Conservation (phyloP, 352 stramenopile genomes). For the Plasmopara viticola region DNA sequence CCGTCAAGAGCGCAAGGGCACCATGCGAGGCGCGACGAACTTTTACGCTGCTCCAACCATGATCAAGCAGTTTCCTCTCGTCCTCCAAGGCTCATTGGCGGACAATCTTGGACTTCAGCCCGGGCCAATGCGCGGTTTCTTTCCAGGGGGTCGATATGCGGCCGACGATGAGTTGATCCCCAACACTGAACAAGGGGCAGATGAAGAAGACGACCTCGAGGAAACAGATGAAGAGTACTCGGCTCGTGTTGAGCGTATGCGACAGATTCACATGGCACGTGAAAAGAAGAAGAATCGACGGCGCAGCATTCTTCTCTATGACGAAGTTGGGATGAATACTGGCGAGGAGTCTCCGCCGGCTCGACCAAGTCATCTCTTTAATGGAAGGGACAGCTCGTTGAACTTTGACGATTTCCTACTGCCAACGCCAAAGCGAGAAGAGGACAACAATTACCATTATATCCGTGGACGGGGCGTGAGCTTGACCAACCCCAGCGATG, state of each 20-base stretch:
- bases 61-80: slow-evolving; percentile 44
- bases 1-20: slow-evolving; percentile 55
- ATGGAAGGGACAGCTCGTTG: slow-evolving; percentile 26
- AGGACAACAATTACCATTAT: slow-evolving; percentile 5
- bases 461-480: slow-evolving; percentile 19
- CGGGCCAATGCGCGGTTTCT: slow-evolving; percentile 26
- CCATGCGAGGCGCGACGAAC: slow-evolving; percentile 34
- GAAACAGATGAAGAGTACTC: slow-evolving; percentile 44
- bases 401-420: slow-evolving; percentile 44
- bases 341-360: slow-evolving; percentile 26
- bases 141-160: slow-evolving; percentile 32
- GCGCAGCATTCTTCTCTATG: slow-evolving; percentile 38
- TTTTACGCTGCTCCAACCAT: slow-evolving; percentile 46
- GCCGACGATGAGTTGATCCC: slow-evolving; percentile 31
- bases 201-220: slow-evolving; percentile 38
- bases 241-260: slow-evolving; percentile 45
- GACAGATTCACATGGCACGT: slow-evolving; percentile 55
- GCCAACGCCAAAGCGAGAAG: slow-evolving; percentile 22
- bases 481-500: slow-evolving; percentile 25
- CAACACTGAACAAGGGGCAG: slow-evolving; percentile 7
- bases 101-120: slow-evolving; percentile 26
- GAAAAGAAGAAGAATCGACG: slow-evolving; percentile 55
- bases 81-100: slow-evolving; percentile 27
- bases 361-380: slow-evolving; percentile 22
- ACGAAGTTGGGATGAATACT: slow-evolving; percentile 32